Percentiles rank a stretch among this genome's conserved stretches.
These are phyloP conservation scores for Neonectria neomacrospora DNA, from an alignment of 2,329 filamentous ascomycete genomes.

Conservation along the genomic window DNA sequence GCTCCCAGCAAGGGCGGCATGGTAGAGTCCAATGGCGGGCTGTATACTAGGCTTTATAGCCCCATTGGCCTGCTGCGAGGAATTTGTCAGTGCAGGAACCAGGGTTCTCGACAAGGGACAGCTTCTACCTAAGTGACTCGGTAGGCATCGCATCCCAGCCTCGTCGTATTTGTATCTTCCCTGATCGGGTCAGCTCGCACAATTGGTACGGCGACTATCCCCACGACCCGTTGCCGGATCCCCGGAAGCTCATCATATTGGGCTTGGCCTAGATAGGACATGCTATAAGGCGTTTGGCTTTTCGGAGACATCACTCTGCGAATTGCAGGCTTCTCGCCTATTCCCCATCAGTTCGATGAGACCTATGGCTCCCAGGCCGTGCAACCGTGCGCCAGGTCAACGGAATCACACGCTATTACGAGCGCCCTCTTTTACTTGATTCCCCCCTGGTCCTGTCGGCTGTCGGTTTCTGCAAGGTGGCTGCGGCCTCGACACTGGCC, in stretches of 20 bases:
- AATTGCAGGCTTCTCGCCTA: neutral
- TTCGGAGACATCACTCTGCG: neutral
- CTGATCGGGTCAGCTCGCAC: neutral
- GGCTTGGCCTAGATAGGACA: neutral
- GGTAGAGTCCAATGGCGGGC: neutral
- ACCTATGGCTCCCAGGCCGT: slow-evolving; percentile 10
- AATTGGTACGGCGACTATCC: neutral
- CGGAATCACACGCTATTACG: slow-evolving; percentile 11
- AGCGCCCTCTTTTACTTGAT: neutral
- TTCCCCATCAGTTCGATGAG: slow-evolving; percentile 1
- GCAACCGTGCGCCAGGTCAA: slow-evolving; percentile 1
- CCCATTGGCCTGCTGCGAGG: slow-evolving; percentile 2
- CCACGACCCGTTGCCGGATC: neutral
- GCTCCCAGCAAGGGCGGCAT: neutral
- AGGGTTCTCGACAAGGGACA: neutral
- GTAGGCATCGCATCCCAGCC: slow-evolving; percentile 4
- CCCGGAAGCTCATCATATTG: neutral
- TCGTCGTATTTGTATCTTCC: neutral
- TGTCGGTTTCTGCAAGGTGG: slow-evolving; percentile 7
- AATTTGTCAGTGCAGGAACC: neutral
- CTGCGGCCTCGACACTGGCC: slow-evolving; percentile 1
- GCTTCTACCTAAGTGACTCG: neutral
- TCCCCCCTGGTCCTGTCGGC: neutral
- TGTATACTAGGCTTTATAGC: neutral
- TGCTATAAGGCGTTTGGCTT: slow-evolving; percentile 7